These are phyloP conservation scores for Brassica rapa DNA, from an alignment of 345 rosid genomes.

Conservation along the genomic window DNA sequence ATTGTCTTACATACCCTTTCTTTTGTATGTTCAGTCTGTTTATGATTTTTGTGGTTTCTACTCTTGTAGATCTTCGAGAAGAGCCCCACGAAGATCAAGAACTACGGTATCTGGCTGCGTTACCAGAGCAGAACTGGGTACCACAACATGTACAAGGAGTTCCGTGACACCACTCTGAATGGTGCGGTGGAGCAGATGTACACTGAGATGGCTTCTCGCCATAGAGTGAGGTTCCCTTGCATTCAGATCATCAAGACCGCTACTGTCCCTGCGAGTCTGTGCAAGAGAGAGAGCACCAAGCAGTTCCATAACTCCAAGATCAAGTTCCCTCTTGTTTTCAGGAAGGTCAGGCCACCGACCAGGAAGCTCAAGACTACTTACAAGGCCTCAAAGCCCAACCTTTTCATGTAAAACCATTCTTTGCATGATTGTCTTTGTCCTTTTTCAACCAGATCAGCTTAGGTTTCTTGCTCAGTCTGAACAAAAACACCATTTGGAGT, in stretches of 20 bases:
- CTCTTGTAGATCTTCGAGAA: slow-evolving; percentile 55
- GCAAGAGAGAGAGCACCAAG: slow-evolving; percentile 62
- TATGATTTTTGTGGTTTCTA: not conserved
- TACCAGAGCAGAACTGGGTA: slow-evolving; percentile 66
- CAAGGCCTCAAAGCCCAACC: slow-evolving; percentile 54
- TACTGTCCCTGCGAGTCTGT: slow-evolving; percentile 49
- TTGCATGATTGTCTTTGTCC: not conserved
- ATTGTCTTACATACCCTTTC: not conserved
- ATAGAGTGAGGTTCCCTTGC: slow-evolving; percentile 52
- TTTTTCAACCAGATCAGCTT: slow-evolving; percentile 7
- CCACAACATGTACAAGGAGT: slow-evolving; percentile 58
- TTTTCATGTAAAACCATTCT: slow-evolving; percentile 46
- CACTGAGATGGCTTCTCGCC: slow-evolving; percentile 70
- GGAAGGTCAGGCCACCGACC: slow-evolving; percentile 55
- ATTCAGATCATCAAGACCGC: slow-evolving; percentile 48
- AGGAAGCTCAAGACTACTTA: slow-evolving; percentile 68
- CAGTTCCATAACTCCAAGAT: slow-evolving; percentile 64
- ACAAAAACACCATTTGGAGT: not conserved
- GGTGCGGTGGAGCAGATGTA: slow-evolving; percentile 76
- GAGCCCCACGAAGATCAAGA: slow-evolving; percentile 52
- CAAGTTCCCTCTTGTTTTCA: slow-evolving; percentile 54
- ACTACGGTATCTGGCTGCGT: slow-evolving; percentile 62
- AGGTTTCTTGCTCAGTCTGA: slow-evolving; percentile 11
- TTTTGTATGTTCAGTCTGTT: not conserved
- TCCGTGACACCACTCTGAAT: slow-evolving; percentile 55